Percentiles rank a stretch among this genome's conserved stretches.
Conservation (phyloP, 345 rosid genomes). For the Toxicodendron radicans region DNA sequence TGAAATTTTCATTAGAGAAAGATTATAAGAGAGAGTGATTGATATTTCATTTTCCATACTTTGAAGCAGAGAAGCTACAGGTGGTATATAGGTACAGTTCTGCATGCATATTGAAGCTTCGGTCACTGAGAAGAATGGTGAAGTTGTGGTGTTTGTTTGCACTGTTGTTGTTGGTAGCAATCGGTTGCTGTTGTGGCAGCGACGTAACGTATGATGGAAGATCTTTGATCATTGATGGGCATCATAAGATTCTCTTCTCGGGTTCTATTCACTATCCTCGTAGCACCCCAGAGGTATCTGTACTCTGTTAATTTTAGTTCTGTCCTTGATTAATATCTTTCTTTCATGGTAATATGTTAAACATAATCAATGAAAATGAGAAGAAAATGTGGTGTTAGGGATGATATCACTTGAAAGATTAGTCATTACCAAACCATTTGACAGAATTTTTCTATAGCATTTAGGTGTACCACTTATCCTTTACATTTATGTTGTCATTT, state of each 20-base stretch:
- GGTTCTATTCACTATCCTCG: constrained; percentile 52
- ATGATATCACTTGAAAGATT: background rate
- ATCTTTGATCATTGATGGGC: constrained; percentile 39
- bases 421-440: background rate
- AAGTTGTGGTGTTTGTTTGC: constrained; percentile 5
- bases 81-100: background rate
- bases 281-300: constrained; percentile 42
- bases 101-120: background rate
- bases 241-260: constrained; percentile 35
- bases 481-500: no score
- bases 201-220: constrained; percentile 40
- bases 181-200: background rate
- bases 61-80: no score
- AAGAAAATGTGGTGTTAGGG: background rate
- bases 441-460: background rate
- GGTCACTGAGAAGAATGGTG: background rate
- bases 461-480: no score
- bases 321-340: no score
- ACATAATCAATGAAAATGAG: background rate
- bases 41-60: no score
- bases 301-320: no score
- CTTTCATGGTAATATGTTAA: background rate
- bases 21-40: no score
- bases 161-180: background rate
- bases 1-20: no score